A percentile compares a stretch with the other conserved stretches of the same genome.
Evolutionary conservation across 352 stramenopile genomes (phyloP).

Genomic region (Blastocystis sp.): DNA sequence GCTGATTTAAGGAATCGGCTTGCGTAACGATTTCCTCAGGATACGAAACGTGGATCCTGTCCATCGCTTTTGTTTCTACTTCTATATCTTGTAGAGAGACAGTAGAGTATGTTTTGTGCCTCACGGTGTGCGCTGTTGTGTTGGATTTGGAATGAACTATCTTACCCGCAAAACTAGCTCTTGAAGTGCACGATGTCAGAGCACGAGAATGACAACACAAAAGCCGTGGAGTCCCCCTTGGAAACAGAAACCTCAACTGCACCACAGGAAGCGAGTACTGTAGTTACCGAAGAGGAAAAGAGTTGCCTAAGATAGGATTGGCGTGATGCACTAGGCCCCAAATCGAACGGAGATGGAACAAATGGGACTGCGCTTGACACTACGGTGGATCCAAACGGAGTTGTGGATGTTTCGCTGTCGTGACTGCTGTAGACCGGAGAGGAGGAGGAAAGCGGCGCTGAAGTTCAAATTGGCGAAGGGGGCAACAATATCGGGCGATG

Average conservation of each 20-base stretch:
- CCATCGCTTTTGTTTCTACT: neutral
- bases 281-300: neutral
- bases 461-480: slow-evolving; percentile 31
- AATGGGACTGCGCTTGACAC: slow-evolving; percentile 3
- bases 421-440: slow-evolving; percentile 21
- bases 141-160: neutral
- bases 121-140: neutral
- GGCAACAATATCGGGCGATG: slow-evolving; percentile 79
- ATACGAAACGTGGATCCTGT: neutral
- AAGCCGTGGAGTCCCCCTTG: neutral
- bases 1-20: no score
- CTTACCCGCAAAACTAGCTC: neutral
- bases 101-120: neutral
- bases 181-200: neutral
- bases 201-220: neutral
- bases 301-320: neutral
- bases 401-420: neutral
- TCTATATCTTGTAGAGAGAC: neutral
- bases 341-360: neutral
- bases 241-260: neutral
- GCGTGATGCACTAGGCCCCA: neutral
- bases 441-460: neutral
- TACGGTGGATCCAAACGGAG: slow-evolving; percentile 14
- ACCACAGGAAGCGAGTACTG: neutral
- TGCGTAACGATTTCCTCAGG: no score